Percentiles rank a stretch among this genome's conserved stretches.
These are phyloP conservation scores for Ophiostoma sp. DNA, from an alignment of 2,329 filamentous ascomycete genomes.

Conservation along the genomic window DNA sequence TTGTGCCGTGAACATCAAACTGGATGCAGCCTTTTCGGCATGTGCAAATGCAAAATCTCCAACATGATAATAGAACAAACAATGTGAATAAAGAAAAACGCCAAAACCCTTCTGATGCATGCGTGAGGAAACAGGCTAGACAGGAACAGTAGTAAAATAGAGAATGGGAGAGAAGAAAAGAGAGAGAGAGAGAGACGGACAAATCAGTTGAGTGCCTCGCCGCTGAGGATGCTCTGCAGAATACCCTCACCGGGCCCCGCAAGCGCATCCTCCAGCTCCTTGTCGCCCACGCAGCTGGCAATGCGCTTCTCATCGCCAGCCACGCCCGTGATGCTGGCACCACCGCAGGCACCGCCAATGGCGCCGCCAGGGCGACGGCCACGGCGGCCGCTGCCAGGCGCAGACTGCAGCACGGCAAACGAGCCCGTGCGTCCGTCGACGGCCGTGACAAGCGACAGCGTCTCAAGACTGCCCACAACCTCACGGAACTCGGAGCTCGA, in stretches of 20 bases:
- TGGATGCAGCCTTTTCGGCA: not conserved
- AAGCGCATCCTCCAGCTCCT: constrained; percentile 68
- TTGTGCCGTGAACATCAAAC: not conserved
- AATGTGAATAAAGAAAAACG: not conserved
- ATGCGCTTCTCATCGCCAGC: constrained; percentile 69
- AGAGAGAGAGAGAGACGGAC: not conserved
- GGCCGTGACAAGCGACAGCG: constrained; percentile 69
- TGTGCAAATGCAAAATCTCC: not conserved
- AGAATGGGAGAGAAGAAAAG: not conserved
- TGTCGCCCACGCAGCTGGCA: constrained; percentile 72
- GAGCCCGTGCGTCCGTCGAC: constrained; percentile 66
- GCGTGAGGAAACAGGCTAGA: not conserved
- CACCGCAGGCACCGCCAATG: constrained; percentile 69
- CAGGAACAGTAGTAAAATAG: not conserved
- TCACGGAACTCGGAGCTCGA: constrained; percentile 92
- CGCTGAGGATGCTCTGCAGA: constrained; percentile 56
- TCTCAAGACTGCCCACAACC: constrained; percentile 84
- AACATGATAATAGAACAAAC: not conserved
- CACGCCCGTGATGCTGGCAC: constrained; percentile 50
- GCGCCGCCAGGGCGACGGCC: constrained; percentile 30
- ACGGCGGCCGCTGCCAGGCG: constrained; percentile 51
- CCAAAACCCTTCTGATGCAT: not conserved
- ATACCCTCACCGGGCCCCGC: constrained; percentile 58
- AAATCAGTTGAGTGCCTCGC: constrained; percentile 51
- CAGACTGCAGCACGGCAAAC: constrained; percentile 60